phyloP scores from a whole-genome alignment of 371 early-diverging fungal genomes.

The Lichtheimia ramosa region DNA sequence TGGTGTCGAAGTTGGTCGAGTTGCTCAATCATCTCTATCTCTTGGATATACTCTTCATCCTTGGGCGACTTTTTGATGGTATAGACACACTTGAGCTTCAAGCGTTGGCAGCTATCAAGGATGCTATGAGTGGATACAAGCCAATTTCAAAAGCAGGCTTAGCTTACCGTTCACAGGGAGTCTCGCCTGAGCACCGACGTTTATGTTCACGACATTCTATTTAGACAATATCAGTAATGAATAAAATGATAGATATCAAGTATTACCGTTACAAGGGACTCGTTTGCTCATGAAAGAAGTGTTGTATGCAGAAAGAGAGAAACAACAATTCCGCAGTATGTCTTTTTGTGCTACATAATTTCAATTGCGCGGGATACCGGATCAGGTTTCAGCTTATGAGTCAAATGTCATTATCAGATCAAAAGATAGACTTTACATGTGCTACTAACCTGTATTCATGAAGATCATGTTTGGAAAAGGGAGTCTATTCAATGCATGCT shows the following conservation, averaged over 20 bases:
- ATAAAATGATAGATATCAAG: no score
- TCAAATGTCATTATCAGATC: no score
- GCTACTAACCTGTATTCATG: no score
- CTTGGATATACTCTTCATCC: slow-evolving; percentile 38
- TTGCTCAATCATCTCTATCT: slow-evolving; percentile 15
- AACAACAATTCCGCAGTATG: neutral
- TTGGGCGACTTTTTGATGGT: slow-evolving; percentile 33
- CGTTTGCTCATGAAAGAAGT: slow-evolving; percentile 17
- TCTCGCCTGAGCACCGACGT: slow-evolving; percentile 36
- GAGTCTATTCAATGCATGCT: no score
- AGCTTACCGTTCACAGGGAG: slow-evolving; percentile 43
- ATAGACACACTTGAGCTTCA: slow-evolving; percentile 30
- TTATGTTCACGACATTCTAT: slow-evolving; percentile 43
- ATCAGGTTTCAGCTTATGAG: no score
- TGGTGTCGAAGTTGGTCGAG: slow-evolving; percentile 15
- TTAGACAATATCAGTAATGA: neutral
- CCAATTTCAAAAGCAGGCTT: neutral
- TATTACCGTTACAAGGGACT: slow-evolving; percentile 22
- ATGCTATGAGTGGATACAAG: neutral
- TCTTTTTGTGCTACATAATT: no score
- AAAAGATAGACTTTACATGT: no score
- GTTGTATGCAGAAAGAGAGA: neutral
- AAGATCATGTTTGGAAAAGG: no score
- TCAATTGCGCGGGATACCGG: no score
- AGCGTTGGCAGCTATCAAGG: slow-evolving; percentile 28